A percentile compares a stretch with the other conserved stretches of the same genome.
Evolutionary conservation across 1,284 basidiomycete species (phyloP).

Genomic region (Ustilago curta): DNA sequence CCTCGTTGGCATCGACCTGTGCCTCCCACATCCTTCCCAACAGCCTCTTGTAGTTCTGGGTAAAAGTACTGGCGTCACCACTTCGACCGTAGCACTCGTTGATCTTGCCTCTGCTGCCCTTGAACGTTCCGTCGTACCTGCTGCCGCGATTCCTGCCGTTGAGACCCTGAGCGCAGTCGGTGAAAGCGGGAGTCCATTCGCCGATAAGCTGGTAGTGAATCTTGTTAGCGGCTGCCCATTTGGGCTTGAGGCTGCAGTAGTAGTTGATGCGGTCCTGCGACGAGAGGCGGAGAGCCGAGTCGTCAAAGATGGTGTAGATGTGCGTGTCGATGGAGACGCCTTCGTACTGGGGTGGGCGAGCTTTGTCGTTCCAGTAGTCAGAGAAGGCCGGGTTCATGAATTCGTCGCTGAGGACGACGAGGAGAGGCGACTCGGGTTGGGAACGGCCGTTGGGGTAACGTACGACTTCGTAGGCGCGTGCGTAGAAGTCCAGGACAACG

Average conservation of each 20-base stretch:
- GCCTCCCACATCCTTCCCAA: conserved; percentile 86
- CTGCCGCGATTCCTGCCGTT: conserved; percentile 76
- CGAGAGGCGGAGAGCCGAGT: conserved; percentile 32
- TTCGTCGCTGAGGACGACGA: conserved; percentile 81
- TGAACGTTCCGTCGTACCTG: conserved; percentile 81
- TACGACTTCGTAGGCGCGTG: conserved; percentile 59
- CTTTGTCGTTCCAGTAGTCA: conserved; percentile 78
- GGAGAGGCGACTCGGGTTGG: conserved; percentile 32
- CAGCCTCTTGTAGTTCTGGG: conserved; percentile 82
- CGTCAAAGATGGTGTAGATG: conserved; percentile 65
- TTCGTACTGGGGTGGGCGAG: conserved; percentile 73
- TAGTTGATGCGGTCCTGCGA: conserved; percentile 55
- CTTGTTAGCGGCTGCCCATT: conserved; percentile 49
- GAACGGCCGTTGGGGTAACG: conserved; percentile 46
- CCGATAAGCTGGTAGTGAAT: conserved; percentile 64
- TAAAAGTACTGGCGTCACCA: conserved; percentile 80
- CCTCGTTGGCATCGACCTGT: conserved; percentile 72
- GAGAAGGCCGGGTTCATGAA: conserved; percentile 77
- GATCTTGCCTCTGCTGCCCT: conserved; percentile 68
- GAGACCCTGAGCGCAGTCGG: conserved; percentile 86
- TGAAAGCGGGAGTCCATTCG: conserved; percentile 74
- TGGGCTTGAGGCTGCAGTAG: conserved; percentile 58
- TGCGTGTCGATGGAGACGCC: conserved; percentile 80
- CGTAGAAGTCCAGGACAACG: conserved; percentile 54
- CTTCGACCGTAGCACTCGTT: conserved; percentile 81